phyloP scores from a whole-genome alignment of 805 yeast genomes.

The Hemisphaericaspora nanyangensis region DNA sequence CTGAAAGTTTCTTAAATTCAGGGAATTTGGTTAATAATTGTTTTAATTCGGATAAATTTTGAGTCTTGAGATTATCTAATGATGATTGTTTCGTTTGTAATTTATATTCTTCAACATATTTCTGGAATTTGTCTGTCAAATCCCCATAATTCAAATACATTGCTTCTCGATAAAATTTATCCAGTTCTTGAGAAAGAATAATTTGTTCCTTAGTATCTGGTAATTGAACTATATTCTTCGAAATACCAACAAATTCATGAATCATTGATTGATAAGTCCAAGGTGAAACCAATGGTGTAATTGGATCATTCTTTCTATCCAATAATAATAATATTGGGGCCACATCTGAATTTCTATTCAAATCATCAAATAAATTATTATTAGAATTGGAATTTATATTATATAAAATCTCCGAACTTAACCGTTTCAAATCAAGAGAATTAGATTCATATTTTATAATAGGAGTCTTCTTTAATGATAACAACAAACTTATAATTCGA shows the following conservation, averaged over 20 bases:
- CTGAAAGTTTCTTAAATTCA: conserved; percentile 82
- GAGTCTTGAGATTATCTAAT: conserved; percentile 53
- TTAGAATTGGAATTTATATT: conserved; percentile 53
- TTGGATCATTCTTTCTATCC: conserved; percentile 86
- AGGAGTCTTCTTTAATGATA: conserved; percentile 77
- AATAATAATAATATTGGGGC: conserved; percentile 72
- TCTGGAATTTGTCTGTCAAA: conserved; percentile 81
- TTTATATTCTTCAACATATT: conserved; percentile 79
- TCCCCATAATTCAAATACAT: conserved; percentile 94
- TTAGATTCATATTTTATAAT: conserved; percentile 72
- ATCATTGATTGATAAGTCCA: conserved; percentile 99
- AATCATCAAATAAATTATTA: conserved; percentile 60
- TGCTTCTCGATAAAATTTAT: conserved; percentile 70
- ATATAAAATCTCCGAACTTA: conserved; percentile 64
- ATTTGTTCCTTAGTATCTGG: conserved; percentile 45
- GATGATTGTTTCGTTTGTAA: conserved; percentile 66
- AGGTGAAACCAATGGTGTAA: conserved; percentile 87
- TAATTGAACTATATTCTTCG: conserved; percentile 74
- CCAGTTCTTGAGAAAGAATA: conserved; percentile 60
- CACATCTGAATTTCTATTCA: conserved; percentile 54
- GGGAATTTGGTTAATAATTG: conserved; percentile 90
- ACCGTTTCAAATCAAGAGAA: conserved; percentile 57
- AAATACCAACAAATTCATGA: conserved; percentile 82
- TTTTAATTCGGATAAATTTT: conserved; percentile 83
- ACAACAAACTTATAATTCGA: conserved; percentile 49